phyloP scores from a whole-genome alignment of 2,329 filamentous ascomycete genomes.

The Dothistroma pini region DNA sequence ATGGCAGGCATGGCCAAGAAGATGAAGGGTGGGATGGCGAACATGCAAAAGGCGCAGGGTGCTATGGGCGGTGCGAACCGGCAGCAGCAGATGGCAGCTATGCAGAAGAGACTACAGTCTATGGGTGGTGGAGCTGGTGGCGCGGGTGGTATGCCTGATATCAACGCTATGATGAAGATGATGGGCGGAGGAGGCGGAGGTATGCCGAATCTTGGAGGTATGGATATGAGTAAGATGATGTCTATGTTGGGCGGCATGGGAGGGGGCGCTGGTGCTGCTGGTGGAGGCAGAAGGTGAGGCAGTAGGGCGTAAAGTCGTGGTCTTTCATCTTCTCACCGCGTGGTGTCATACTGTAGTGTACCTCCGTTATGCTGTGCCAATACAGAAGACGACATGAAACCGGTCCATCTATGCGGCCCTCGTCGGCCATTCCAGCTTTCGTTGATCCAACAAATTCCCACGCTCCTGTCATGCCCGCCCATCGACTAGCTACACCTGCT shows the following conservation, averaged over 20 bases:
- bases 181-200: constrained; percentile 61
- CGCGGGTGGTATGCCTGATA: constrained; percentile 67
- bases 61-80: constrained; percentile 90
- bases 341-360: not conserved
- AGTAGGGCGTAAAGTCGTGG: not conserved
- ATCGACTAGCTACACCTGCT: no score
- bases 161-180: constrained; percentile 89
- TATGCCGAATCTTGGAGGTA: constrained; percentile 57
- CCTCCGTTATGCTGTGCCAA: no score
- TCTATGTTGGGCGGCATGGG: constrained; percentile 62
- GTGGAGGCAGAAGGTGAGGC: constrained; percentile 10
- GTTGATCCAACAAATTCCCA: no score
- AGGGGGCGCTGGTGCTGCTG: constrained; percentile 44
- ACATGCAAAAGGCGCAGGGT: constrained; percentile 90
- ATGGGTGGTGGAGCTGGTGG: constrained; percentile 74
- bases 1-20: constrained; percentile 99
- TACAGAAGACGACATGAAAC: no score
- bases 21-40: constrained; percentile 96
- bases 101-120: constrained; percentile 91
- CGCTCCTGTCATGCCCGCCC: no score
- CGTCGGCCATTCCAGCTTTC: no score
- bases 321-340: not conserved
- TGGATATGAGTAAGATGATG: constrained; percentile 69
- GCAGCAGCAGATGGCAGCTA: constrained; percentile 87
- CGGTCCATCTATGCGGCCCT: no score